Evolutionary conservation across 2,329 filamentous ascomycete species (phyloP).

Genomic region (Fusarium transvaalense): DNA sequence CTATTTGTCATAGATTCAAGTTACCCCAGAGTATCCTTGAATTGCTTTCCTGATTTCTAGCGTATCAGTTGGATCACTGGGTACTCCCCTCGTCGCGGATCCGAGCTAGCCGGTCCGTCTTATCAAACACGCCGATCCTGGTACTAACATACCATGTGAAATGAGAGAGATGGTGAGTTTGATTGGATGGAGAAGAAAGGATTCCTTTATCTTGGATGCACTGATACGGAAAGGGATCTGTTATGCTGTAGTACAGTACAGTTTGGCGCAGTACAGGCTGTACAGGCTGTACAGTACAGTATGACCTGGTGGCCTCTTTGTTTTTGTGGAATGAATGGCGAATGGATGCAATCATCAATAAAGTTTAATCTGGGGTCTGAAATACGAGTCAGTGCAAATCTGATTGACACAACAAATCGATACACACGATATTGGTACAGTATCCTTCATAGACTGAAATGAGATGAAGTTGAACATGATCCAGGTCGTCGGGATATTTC

Average conservation of each 20-base stretch:
- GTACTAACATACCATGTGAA: constrained; percentile 5
- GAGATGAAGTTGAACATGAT: neutral
- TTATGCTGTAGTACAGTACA: neutral
- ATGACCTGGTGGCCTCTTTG: neutral
- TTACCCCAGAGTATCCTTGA: constrained; percentile 30
- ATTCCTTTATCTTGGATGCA: constrained; percentile 8
- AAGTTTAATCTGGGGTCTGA: constrained; percentile 19
- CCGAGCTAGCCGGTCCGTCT: constrained; percentile 33
- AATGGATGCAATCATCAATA: constrained; percentile 17
- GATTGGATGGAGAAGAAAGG: constrained; percentile 6
- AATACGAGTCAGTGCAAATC: neutral
- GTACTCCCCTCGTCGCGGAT: neutral
- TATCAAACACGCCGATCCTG: constrained; percentile 29
- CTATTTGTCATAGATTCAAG: constrained; percentile 38
- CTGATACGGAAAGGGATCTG: constrained; percentile 3
- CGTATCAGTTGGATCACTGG: constrained; percentile 6
- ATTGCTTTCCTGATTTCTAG: constrained; percentile 14
- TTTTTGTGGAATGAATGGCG: constrained; percentile 3
- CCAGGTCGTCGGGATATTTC: neutral
- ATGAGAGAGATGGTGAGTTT: neutral
- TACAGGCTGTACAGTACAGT: no score
- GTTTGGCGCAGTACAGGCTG: no score
- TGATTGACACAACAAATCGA: neutral
- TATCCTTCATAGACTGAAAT: no score
- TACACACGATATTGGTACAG: neutral